Percentiles rank a stretch among this genome's conserved stretches.
phyloP scores from a whole-genome alignment of 352 stramenopile species.

The Blastocystis sp. region DNA sequence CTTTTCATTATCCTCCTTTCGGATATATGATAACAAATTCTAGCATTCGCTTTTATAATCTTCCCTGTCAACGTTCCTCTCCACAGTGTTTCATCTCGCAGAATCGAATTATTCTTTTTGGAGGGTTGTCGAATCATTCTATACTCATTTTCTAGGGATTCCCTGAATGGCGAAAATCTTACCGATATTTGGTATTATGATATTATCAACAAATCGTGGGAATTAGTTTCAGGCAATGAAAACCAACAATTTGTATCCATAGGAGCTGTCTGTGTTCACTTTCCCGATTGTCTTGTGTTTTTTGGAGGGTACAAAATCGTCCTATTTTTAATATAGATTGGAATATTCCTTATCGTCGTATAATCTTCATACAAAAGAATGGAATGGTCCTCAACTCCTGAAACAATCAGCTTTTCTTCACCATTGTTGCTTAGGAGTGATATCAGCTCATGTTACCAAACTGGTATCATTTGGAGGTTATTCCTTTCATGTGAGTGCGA shows the following conservation, averaged over 20 bases:
- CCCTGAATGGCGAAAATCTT: neutral
- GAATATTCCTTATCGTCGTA: neutral
- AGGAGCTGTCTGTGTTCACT: neutral
- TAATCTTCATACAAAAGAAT: neutral
- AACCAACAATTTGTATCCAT: neutral
- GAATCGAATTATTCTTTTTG: slow-evolving; percentile 20
- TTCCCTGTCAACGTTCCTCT: slow-evolving; percentile 8
- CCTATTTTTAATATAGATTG: neutral
- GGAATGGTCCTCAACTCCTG: neutral
- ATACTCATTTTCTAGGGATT: neutral
- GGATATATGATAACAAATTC: neutral
- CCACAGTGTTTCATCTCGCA: neutral
- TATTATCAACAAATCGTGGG: neutral
- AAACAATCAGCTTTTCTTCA: neutral
- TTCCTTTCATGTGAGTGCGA: neutral
- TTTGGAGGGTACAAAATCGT: neutral
- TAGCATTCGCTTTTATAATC: neutral
- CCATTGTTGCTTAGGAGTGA: neutral
- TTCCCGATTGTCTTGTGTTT: neutral
- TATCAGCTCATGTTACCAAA: neutral
- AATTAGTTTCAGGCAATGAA: neutral
- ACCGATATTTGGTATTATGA: neutral
- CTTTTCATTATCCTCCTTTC: neutral
- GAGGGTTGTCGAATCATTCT: neutral
- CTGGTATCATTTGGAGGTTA: neutral